Percentiles rank a stretch among this genome's conserved stretches.
Evolutionary conservation across 257 asterid genomes (phyloP).

Genomic region (Cordia subcordata): DNA sequence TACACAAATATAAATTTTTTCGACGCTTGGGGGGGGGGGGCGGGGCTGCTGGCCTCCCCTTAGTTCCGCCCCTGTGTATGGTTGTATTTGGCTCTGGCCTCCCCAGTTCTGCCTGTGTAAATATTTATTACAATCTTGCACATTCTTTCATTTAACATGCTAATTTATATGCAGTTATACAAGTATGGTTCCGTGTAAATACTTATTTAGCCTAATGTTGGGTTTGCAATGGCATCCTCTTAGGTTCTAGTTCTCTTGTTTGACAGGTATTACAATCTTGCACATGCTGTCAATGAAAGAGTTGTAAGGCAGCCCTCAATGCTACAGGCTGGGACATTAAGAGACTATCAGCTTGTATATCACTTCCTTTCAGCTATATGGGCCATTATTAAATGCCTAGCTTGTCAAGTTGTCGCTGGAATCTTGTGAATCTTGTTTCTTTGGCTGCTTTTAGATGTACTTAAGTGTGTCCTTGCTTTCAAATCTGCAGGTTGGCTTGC

Average conservation of each 20-base stretch:
- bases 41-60: too few relatives aligned
- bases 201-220: too few relatives aligned
- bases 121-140: too few relatives aligned
- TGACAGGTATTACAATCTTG: conserved; percentile 88
- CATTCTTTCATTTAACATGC: too few relatives aligned
- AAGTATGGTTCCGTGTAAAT: too few relatives aligned
- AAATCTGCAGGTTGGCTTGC: conserved; percentile 90
- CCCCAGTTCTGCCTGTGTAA: too few relatives aligned
- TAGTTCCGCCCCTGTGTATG: too few relatives aligned
- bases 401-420: neutral
- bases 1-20: too few relatives aligned
- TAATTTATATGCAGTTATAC: too few relatives aligned
- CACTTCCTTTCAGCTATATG: conserved; percentile 12
- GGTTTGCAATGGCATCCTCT: neutral
- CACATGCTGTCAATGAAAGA: conserved; percentile 97
- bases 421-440: conserved; percentile 5
- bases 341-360: conserved; percentile 97
- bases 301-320: conserved; percentile 94
- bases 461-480: conserved; percentile 18
- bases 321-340: conserved; percentile 87
- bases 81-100: too few relatives aligned
- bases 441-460: conserved; percentile 8
- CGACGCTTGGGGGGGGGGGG: too few relatives aligned
- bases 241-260: conserved; percentile 7
- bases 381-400: neutral